Conservation (phyloP, 108 stramenopile species). For the Pseudonitzschia pungens region DNA sequence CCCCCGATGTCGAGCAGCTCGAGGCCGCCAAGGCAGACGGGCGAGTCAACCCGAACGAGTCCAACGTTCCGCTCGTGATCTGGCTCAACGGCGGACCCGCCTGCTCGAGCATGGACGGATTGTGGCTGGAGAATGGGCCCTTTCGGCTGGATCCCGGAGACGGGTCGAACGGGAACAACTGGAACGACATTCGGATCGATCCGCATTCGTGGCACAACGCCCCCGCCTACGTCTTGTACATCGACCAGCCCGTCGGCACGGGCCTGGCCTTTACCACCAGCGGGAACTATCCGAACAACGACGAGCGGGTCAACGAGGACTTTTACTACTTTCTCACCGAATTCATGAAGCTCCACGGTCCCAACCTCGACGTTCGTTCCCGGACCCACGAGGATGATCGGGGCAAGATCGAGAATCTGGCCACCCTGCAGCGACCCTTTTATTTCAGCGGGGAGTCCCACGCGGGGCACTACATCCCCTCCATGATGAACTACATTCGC, state of each 20-base stretch:
- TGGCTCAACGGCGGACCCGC: slow-evolving; percentile 93
- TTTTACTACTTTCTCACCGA: slow-evolving; percentile 88
- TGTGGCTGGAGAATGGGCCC: slow-evolving; percentile 97
- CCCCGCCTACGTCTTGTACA: slow-evolving; percentile 86
- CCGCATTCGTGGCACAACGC: slow-evolving; percentile 78
- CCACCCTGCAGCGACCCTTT: slow-evolving; percentile 55
- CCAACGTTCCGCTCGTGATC: slow-evolving; percentile 77
- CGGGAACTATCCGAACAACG: slow-evolving; percentile 76
- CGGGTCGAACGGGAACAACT: not conserved
- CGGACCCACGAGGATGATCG: slow-evolving; percentile 14
- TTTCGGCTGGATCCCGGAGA: slow-evolving; percentile 57
- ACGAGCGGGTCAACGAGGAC: slow-evolving; percentile 82
- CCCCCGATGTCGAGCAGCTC: slow-evolving; percentile 37
- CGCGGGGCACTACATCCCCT: slow-evolving; percentile 96
- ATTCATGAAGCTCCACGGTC: slow-evolving; percentile 63
- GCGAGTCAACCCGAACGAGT: slow-evolving; percentile 10
- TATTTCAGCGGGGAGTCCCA: slow-evolving; percentile 95
- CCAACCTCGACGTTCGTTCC: slow-evolving; percentile 54
- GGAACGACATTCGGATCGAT: slow-evolving; percentile 59
- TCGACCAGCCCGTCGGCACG: slow-evolving; percentile 90
- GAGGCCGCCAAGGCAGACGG: slow-evolving; percentile 5
- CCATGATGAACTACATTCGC: slow-evolving; percentile 89
- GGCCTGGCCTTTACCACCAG: slow-evolving; percentile 82
- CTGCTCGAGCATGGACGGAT: slow-evolving; percentile 94
- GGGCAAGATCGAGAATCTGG: not conserved